phyloP scores from a whole-genome alignment of 2,329 filamentous ascomycete genomes.

The Botrytis porri region DNA sequence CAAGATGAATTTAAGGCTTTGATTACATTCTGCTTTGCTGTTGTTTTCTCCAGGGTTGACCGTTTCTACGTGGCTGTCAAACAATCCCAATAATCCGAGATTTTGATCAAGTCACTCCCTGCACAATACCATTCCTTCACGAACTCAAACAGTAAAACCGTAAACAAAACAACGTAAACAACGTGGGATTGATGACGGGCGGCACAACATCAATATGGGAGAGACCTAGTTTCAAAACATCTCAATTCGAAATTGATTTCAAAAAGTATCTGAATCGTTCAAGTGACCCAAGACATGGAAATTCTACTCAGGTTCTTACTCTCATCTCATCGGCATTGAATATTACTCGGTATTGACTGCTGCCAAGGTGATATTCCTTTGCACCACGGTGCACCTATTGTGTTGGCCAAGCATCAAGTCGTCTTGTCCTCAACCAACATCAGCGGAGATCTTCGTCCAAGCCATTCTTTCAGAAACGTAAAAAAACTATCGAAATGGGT shows the following conservation, averaged over 20 bases:
- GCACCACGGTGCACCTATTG: background rate
- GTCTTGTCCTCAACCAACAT: background rate
- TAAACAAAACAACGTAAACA: slow-evolving; percentile 11
- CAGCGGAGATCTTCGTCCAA: background rate
- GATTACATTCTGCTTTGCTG: background rate
- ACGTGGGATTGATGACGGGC: background rate
- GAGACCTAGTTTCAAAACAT: background rate
- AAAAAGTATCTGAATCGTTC: slow-evolving; percentile 1
- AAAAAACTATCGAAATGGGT: slow-evolving; percentile 2
- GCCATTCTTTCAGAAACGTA: background rate
- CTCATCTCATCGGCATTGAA: background rate
- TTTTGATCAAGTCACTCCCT: slow-evolving; percentile 1
- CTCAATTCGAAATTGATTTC: background rate
- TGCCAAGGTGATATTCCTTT: slow-evolving; percentile 8
- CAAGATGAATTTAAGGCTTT: background rate
- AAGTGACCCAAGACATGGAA: slow-evolving; percentile 1
- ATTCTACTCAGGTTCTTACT: background rate
- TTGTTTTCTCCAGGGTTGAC: background rate
- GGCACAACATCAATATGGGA: background rate
- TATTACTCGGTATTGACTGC: slow-evolving; percentile 3
- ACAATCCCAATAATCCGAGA: background rate
- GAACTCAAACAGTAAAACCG: slow-evolving; percentile 11
- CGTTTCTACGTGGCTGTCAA: slow-evolving; percentile 9
- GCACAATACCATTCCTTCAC: background rate
- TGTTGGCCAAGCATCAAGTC: slow-evolving; percentile 8